Base-by-base conservation (phyloP, 1,139 yeast species). In the Debaryomyces sp. region DNA sequence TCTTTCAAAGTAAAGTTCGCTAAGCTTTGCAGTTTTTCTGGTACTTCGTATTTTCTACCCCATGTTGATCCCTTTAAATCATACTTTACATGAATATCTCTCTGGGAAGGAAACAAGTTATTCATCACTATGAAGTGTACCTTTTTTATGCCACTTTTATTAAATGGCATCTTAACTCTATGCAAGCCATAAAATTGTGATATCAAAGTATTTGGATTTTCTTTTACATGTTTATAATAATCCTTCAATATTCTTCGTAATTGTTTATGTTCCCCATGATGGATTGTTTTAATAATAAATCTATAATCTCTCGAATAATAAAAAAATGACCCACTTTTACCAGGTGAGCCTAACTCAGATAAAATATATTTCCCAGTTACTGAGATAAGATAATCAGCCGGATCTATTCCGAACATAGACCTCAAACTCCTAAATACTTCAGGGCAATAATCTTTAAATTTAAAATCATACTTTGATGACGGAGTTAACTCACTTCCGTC, bases 91-190 rank as follows among this genome's bases (percentile, higher is more conserved):
- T 91, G 96, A 51, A 94, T 86, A 55, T 89, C 96, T 50, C 94
- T 78, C 62, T 90, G 92, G 6, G 98, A 96, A 0, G 99, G 99
- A 68, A 95, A 94, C 47, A 95, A 76, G 63, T 95, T 95, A 71
- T 95, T 95, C 99, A 95, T 95, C 40, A 95, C 97, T 48, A 95
- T 78, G 59, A 95, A 94, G 67, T 95, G 96, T 38, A 94, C 90
- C 64, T 90, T 92, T 52, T 95, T 82, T 50, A 78, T 78, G 39
- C 81, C 82, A 44, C 67, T 67, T 33, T 68, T 68, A 17, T 46
- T 44, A 21, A 86, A 82, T 36, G 88, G 96, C 83, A 94, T 85
- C 64, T 94, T 92, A 44, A 95, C 88, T 48, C 99, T 76, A 66
- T 95, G 99, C 47, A 95, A 77, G 0, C 99, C 99, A 67, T 95